Percentiles rank a stretch among this genome's conserved stretches.
Evolutionary conservation across 352 stramenopile genomes (phyloP).

Genomic region (Vaucheria bursata): DNA sequence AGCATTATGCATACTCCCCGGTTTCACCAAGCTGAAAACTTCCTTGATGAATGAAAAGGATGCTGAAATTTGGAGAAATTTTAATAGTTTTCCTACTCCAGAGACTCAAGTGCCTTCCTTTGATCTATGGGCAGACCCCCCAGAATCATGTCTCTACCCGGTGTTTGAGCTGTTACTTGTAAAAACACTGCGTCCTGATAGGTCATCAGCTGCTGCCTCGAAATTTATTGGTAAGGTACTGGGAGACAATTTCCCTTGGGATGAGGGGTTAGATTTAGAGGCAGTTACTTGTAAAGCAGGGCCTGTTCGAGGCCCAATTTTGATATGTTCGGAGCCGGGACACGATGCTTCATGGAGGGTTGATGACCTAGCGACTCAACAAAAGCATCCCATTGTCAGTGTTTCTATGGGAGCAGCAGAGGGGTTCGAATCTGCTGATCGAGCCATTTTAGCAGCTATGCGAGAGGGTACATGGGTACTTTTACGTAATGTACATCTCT

Average conservation of each 20-base stretch:
- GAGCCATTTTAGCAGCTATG: constrained; percentile 79
- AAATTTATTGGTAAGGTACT: constrained; percentile 60
- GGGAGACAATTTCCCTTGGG: constrained; percentile 81
- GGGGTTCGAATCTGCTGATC: constrained; percentile 87
- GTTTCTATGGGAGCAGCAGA: constrained; percentile 97
- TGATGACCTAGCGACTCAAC: constrained; percentile 77
- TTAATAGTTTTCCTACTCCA: constrained; percentile 63
- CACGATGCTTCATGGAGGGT: constrained; percentile 83
- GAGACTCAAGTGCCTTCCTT: constrained; percentile 68
- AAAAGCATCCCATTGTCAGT: constrained; percentile 83
- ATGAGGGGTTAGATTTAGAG: constrained; percentile 79
- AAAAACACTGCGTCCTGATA: constrained; percentile 72
- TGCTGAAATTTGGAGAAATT: constrained; percentile 58
- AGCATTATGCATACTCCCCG: constrained; percentile 57
- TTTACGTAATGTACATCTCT: constrained; percentile 98
- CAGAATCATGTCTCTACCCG: background rate
- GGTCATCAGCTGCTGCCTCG: constrained; percentile 58
- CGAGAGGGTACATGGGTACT: constrained; percentile 95
- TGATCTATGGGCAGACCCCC: background rate
- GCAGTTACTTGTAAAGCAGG: constrained; percentile 83
- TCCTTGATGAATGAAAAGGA: constrained; percentile 59
- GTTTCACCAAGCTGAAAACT: constrained; percentile 65
- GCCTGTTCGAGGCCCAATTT: constrained; percentile 73
- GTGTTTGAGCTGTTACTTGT: constrained; percentile 72
- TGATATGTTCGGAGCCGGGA: constrained; percentile 91